Base-by-base conservation (phyloP, 1,284 basidiomycete genomes). In the Leccinum proliferum region DNA sequence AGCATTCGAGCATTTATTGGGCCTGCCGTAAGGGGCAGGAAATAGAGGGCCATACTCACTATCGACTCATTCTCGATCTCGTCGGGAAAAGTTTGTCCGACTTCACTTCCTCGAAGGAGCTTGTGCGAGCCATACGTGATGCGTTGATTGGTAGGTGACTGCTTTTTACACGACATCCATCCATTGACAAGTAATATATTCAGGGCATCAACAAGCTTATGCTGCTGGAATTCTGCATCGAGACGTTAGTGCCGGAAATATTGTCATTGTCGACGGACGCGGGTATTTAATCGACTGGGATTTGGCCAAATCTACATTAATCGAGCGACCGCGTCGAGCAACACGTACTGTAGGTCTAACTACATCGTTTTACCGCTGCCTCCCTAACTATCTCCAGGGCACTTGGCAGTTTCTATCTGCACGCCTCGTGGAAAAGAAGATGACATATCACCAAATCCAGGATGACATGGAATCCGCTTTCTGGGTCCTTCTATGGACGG, bases 261-360 rank as follows among this genome's bases (percentile, higher is more conserved):
- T 55, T 29, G n/a, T 55, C 53, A 55, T 55, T 11, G 29, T 32
- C 29, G 14, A 55, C 10, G 53, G 53, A 12, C 3, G 29, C 10
- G 53, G 53, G 11, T 55, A 55, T 55, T 37, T 56, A 37, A 56
- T 56, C n/a, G 55, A 56, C n/a, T 56, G 55, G 55, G 55, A 56
- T 56, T 37, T 56, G 15, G 55, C 55, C 6, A 56, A 56, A 34
- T 37, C 21, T 3, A 56, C 12, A 7, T 56, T 10, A 18, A 4
- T 56, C 8, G 8, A 35, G 10, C 9, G 15, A 15, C 55, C 55
- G 10, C 55, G n/a, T 5, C 34, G 34, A 21, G n/a, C n/a, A 14
- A 21, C 55, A 56, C n/a, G 34, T n/a, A 56, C 55, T n/a, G n/a
- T 56, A 56, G 8, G 34, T 56, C n/a, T 32, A 25, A 55, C 52